Evolutionary conservation across 2,329 filamentous ascomycete genomes (phyloP).

Genomic region (Apiospora pterosperma): DNA sequence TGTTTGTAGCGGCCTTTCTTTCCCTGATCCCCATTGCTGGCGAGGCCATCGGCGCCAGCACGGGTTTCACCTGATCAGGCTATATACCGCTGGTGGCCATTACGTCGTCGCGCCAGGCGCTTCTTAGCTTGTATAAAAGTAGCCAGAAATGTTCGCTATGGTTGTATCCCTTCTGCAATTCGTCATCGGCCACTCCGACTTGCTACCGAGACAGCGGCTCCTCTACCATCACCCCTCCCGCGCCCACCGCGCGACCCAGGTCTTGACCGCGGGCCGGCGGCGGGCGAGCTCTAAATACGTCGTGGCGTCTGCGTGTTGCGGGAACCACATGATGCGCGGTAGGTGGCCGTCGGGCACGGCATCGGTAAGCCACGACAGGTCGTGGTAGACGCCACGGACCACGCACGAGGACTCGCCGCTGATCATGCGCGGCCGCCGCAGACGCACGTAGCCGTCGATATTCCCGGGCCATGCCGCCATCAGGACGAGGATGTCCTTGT

Average conservation of each 20-base stretch:
- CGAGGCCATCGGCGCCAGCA: background rate
- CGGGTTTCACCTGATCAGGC: background rate
- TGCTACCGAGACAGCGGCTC: too few relatives aligned
- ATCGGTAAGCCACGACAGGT: constrained; percentile 18
- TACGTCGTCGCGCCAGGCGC: too few relatives aligned
- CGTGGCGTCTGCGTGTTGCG: too few relatives aligned
- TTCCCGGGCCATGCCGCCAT: constrained; percentile 35
- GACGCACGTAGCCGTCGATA: constrained; percentile 34
- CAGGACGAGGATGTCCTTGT: constrained; percentile 35
- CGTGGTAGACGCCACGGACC: constrained; percentile 33
- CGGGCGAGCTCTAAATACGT: too few relatives aligned
- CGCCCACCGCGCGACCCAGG: too few relatives aligned
- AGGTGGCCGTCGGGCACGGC: background rate
- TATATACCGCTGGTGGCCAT: too few relatives aligned
- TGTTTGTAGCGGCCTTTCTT: background rate
- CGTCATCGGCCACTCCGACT: too few relatives aligned
- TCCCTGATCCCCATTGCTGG: background rate
- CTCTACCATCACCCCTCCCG: too few relatives aligned
- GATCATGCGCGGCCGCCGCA: constrained; percentile 25
- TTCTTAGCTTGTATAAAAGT: too few relatives aligned
- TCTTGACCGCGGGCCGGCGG: too few relatives aligned
- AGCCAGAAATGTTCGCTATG: too few relatives aligned
- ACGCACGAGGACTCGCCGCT: constrained; percentile 23
- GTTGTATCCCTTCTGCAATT: too few relatives aligned
- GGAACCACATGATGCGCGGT: background rate